Base-by-base conservation (phyloP, 805 yeast genomes). In the Pachysolen tannophilus region DNA sequence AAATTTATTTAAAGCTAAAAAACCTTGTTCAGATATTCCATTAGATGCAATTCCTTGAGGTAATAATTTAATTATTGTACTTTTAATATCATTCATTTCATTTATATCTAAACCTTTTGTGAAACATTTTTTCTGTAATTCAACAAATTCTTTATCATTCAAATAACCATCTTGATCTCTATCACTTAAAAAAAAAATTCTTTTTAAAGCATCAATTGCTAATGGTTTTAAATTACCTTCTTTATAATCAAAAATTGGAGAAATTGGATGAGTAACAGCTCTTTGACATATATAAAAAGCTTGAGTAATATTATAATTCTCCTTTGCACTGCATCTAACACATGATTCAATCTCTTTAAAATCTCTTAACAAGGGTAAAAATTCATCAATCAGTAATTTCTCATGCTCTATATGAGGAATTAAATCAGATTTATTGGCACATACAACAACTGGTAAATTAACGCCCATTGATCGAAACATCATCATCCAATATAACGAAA, bases 291-390 rank as follows among this genome's bases (percentile, higher is more conserved):
- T 62, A 55, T 92, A 92, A 46, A 88, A 88, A 1, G 92, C 87
- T 53, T 90, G 96, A 43, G 81, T 87, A 10, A 90, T 88, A 52
- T 92, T 88, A 46, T 77, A 70, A 43, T 78, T 80, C n/a, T 72
- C 72, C 46, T 79, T 81, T 2, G 97, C 95, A 47, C 94, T 82
- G 45, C 94, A 78, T 38, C 94, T 67, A 20, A 92, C 76, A 47
- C 97, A 90, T 0, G 94, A 81, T 52, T 88, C 97, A 16, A 90
- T 82, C 49, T 92, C 97, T 53, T 92, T 90, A 60, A 82, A 92
- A 50, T 92, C 97, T 48, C 84, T 77, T 52, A 88, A 61, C 25
- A 90, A 63, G 0, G 95, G 94, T 5, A 85, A 67, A 58, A 88
- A 80, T 48, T 92, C 97, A 32, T 87, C 95, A 25, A 75, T 69